Evolutionary conservation across 2,329 filamentous ascomycete genomes (phyloP), one percentile per base, ranked within the genome.

Genomic region (Stagonosporopsis rhizophila): DNA sequence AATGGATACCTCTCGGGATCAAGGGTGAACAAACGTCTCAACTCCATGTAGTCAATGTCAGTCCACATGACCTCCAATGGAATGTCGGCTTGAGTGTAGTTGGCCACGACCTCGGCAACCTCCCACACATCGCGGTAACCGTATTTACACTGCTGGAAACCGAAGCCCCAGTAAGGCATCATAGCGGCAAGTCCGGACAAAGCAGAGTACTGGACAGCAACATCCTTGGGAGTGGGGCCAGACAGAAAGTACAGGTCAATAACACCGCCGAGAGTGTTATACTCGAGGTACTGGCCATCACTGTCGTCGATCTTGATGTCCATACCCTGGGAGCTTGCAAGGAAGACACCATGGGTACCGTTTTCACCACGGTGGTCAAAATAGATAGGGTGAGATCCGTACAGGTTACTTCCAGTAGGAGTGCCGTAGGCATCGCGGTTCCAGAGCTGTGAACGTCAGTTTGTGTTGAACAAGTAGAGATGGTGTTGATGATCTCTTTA

Each of bases 241-340:
- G 80, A 74, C 15, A 83, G 58, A 68, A 83, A 83, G 68, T 83
- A 83, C n/a, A 83, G 71, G 73, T 93, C 91, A 3, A 94, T 70
- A n/a, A 92, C 82, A n/a, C 91, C 91, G 12, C 91, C 90, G 0
- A 93, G 79, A 1, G 86, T 85, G 70, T 92, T 91, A 77, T 92
- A 94, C 73, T 93, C 89, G 6, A 95, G 82, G 56, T 87, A 91
- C 68, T 92, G 87, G 6, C 83, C 81, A 17, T 81, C 78, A 1
- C 83, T 84, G 60, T 86, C 83, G 70, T 91, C 84, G 72, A 93
- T 87, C 64, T 88, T 88, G 71, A 93, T 81, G 58, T 93, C 89
- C 87, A 92, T 92, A 30, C 74, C 73, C 37, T 66, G 62, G 2
- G 69, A 70, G 54, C 64, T 74, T 15, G 73, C 68, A 20, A 75